Conservation (phyloP, 257 asterid genomes). For the Lithospermum erythrorhizon region DNA sequence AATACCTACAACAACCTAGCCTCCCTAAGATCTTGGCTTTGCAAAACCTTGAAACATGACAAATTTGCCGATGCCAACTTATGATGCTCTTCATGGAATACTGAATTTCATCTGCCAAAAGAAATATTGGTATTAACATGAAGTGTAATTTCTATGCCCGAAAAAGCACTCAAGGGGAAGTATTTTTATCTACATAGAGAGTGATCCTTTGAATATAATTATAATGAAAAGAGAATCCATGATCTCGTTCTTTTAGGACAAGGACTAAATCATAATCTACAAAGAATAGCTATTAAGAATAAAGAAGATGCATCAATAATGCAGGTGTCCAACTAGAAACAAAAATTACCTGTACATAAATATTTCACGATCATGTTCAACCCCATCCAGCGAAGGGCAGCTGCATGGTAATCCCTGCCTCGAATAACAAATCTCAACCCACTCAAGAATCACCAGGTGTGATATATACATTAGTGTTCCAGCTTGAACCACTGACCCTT, state of each 20-base stretch:
- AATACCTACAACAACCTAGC: conserved; percentile 26
- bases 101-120: conserved; percentile 30
- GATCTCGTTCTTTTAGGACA: not conserved
- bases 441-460: conserved; percentile 44
- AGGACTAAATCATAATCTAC: not conserved
- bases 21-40: conserved; percentile 21
- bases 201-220: not conserved
- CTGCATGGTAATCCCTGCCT: conserved; percentile 17
- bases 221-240: not conserved
- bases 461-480: conserved; percentile 40
- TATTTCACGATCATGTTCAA: conserved; percentile 27
- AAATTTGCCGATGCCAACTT: conserved; percentile 14
- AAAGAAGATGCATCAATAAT: not conserved
- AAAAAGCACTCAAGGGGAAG: not conserved
- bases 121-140: not conserved
- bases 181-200: not conserved
- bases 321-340: conserved; percentile 11
- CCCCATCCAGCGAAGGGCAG: conserved; percentile 26
- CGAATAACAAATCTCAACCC: conserved; percentile 36
- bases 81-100: conserved; percentile 22
- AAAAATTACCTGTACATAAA: conserved; percentile 56
- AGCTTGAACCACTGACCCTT: conserved; percentile 51
- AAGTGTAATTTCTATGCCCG: not conserved
- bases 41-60: conserved; percentile 17
- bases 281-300: not conserved